These are phyloP conservation scores for Penicillium paxilli DNA, from an alignment of 495 filamentous ascomycete species.

Conservation along the genomic window DNA sequence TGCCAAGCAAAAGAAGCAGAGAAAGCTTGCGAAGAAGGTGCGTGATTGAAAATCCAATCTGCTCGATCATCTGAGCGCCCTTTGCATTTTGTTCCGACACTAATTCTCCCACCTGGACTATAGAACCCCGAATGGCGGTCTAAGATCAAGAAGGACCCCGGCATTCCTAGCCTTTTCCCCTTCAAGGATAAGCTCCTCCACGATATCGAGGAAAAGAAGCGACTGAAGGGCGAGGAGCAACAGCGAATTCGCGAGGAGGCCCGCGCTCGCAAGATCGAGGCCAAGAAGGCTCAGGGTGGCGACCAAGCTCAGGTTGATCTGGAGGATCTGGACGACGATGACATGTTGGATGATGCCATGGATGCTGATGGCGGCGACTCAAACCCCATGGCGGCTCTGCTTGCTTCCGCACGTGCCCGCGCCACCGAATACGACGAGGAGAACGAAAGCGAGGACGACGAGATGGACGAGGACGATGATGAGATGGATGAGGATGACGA, in stretches of 20 bases:
- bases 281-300: conserved; percentile 34
- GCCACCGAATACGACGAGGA: conserved; percentile 73
- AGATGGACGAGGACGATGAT: conserved; percentile 56
- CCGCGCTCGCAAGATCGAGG: conserved; percentile 58
- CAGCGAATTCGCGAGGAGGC: conserved; percentile 67
- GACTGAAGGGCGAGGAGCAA: conserved; percentile 77
- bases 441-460: conserved; percentile 53
- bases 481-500: conserved; percentile 55
- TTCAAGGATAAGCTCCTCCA: conserved; percentile 94
- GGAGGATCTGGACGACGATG: conserved; percentile 49
- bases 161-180: conserved; percentile 95
- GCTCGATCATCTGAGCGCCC: neutral
- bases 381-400: conserved; percentile 89
- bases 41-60: neutral
- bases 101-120: conserved; percentile 1
- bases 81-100: neutral
- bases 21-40: conserved; percentile 83
- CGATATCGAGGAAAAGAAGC: conserved; percentile 87
- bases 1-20: conserved; percentile 85
- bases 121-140: conserved; percentile 93
- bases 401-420: conserved; percentile 86
- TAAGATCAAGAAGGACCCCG: conserved; percentile 92
- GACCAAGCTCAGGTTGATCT: neutral
- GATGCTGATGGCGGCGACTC: conserved; percentile 59
- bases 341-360: conserved; percentile 52